phyloP scores from a whole-genome alignment of 2,329 filamentous ascomycete genomes.

The Trichophaea hybrida region DNA sequence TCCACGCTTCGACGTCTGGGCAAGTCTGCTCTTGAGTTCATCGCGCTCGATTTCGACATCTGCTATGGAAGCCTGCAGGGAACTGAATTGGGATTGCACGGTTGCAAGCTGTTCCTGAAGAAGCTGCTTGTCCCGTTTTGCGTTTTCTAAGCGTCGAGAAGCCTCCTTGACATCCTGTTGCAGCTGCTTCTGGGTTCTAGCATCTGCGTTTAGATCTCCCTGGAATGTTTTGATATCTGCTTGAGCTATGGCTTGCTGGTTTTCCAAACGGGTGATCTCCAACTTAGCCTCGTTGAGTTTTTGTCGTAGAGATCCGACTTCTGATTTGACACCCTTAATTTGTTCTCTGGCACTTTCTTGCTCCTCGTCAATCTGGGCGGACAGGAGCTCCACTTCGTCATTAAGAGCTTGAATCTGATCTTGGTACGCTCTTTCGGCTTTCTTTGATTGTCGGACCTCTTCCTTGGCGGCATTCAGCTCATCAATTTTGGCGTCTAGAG shows the following conservation, averaged over 20 bases:
- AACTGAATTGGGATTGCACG: conserved; percentile 46
- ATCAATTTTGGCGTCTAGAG: conserved; percentile 49
- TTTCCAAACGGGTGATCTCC: conserved; percentile 27
- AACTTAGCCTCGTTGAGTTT: conserved; percentile 20
- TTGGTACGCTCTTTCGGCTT: conserved; percentile 48
- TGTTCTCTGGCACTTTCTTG: conserved; percentile 43
- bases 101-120: conserved; percentile 50
- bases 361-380: conserved; percentile 47
- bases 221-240: conserved; percentile 29
- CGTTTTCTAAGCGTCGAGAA: conserved; percentile 42
- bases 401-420: conserved; percentile 66
- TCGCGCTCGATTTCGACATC: conserved; percentile 52
- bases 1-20: conserved; percentile 41
- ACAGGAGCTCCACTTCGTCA: conserved; percentile 30
- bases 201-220: conserved; percentile 27
- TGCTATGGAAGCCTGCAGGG: conserved; percentile 42
- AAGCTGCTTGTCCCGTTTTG: conserved; percentile 46
- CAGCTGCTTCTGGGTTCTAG: conserved; percentile 38
- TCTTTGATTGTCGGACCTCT: conserved; percentile 55
- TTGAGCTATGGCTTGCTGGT: conserved; percentile 25
- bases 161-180: conserved; percentile 45
- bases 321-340: conserved; percentile 35
- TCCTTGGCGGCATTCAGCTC: conserved; percentile 54
- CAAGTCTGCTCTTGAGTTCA: conserved; percentile 48
- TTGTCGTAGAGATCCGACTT: conserved; percentile 32